phyloP scores from a whole-genome alignment of 208 protist species.

The Acanthamoeba culbertsoni region DNA sequence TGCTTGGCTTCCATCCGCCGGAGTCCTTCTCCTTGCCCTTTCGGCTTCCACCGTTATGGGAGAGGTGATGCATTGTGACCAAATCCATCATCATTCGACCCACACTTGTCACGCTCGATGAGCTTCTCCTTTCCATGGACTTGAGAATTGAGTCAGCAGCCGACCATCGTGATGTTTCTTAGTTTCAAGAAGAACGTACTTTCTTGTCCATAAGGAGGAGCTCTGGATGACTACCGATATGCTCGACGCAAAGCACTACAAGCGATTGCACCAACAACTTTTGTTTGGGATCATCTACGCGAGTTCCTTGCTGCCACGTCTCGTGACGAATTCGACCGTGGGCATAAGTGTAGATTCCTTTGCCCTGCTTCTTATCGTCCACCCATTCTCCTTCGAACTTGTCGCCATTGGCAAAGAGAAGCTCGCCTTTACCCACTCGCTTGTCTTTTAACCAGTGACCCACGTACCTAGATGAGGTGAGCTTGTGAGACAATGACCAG shows the following conservation, averaged over 20 bases:
- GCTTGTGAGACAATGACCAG: too few species aligned
- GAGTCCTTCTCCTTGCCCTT: background rate
- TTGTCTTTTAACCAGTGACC: constrained; percentile 16
- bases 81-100: constrained; percentile 7
- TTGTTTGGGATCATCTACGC: constrained; percentile 28
- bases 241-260: background rate
- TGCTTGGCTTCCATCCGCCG: background rate
- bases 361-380: constrained; percentile 43
- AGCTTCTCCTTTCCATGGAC: background rate
- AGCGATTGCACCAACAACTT: constrained; percentile 20
- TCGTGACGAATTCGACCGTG: constrained; percentile 23
- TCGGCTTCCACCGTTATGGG: background rate
- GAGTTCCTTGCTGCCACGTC: background rate
- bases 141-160: too few species aligned
- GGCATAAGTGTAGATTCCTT: background rate
- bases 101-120: background rate
- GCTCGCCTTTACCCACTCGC: constrained; percentile 10
- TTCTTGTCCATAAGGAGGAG: background rate
- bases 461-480: background rate
- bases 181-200: background rate
- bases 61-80: background rate
- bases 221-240: background rate
- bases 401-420: constrained; percentile 37
- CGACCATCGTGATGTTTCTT: too few species aligned
- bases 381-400: constrained; percentile 51